Percentiles rank a stretch among this genome's conserved stretches.
Conservation (phyloP, 345 rosid genomes). For the Pseudoturritis turrita region DNA sequence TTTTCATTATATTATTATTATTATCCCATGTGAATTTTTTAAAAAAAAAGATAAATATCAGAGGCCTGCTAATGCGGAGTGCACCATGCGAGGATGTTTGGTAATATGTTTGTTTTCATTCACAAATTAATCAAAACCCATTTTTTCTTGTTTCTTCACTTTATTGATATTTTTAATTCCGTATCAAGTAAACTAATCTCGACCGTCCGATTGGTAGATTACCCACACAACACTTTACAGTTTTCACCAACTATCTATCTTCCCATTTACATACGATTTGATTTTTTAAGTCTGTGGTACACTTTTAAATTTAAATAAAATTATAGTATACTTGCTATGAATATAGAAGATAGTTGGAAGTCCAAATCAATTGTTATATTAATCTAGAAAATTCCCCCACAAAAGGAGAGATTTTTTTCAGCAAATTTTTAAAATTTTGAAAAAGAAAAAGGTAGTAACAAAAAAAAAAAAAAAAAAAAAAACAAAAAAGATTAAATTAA, state of each 20-base stretch:
- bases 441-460: neutral
- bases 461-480: too few species aligned
- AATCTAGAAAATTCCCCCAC: neutral
- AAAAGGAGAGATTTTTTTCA: slow-evolving; percentile 13
- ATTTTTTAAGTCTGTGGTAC: neutral
- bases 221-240: slow-evolving; percentile 19
- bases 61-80: slow-evolving; percentile 18
- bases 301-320: neutral
- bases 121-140: slow-evolving; percentile 21
- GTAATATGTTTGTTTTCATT: slow-evolving; percentile 21
- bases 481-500: neutral
- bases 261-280: neutral
- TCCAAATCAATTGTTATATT: neutral
- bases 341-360: neutral
- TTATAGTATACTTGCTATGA: slow-evolving; percentile 4
- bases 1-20: neutral
- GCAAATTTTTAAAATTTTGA: neutral
- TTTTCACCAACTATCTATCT: slow-evolving; percentile 16
- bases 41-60: neutral
- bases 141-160: neutral
- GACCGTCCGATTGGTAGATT: slow-evolving; percentile 21
- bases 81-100: slow-evolving; percentile 28
- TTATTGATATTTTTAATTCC: neutral
- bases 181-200: slow-evolving; percentile 10
- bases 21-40: slow-evolving; percentile 4